Conservation (phyloP, 2,329 filamentous ascomycete species). For the Hypoxylon sp. region DNA sequence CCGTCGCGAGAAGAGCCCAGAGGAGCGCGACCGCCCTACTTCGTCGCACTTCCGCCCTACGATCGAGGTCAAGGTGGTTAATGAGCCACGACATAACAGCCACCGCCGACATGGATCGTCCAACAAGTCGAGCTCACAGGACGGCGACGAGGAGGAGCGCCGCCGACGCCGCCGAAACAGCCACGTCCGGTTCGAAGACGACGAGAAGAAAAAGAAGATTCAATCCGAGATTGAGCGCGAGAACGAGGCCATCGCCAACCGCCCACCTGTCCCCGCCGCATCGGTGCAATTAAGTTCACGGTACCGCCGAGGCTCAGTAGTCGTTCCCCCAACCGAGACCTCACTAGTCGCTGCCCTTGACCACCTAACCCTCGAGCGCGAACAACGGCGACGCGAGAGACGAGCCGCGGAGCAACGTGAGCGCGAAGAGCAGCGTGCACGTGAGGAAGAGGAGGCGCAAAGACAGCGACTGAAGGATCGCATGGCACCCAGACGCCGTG, state of each 20-base stretch:
- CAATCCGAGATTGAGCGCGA: constrained; percentile 56
- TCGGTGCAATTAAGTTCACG: constrained; percentile 45
- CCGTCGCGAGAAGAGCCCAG: constrained; percentile 43
- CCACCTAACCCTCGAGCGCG: constrained; percentile 51
- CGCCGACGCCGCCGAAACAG: constrained; percentile 48
- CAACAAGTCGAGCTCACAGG: constrained; percentile 50
- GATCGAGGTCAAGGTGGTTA: constrained; percentile 57
- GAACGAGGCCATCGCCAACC: constrained; percentile 59
- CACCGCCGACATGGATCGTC: constrained; percentile 57
- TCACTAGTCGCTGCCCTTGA: constrained; percentile 46
- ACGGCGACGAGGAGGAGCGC: constrained; percentile 46
- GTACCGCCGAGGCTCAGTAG: constrained; percentile 53
- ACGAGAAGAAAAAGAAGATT: constrained; percentile 48
- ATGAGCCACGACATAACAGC: constrained; percentile 50
- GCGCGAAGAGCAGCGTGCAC: constrained; percentile 43
- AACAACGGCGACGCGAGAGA: constrained; percentile 49
- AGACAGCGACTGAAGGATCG: constrained; percentile 57
- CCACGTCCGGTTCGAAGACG: constrained; percentile 47
- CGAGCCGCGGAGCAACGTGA: constrained; percentile 45
- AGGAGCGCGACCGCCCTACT: constrained; percentile 42
- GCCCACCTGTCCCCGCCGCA: constrained; percentile 49
- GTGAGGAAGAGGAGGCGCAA: constrained; percentile 56
- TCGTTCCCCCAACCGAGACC: constrained; percentile 46
- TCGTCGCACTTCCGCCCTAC: constrained; percentile 48
- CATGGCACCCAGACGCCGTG: constrained; percentile 56